These are phyloP conservation scores for Neurospora sp. DNA, from an alignment of 2,329 filamentous ascomycete genomes.

Conservation along the genomic window DNA sequence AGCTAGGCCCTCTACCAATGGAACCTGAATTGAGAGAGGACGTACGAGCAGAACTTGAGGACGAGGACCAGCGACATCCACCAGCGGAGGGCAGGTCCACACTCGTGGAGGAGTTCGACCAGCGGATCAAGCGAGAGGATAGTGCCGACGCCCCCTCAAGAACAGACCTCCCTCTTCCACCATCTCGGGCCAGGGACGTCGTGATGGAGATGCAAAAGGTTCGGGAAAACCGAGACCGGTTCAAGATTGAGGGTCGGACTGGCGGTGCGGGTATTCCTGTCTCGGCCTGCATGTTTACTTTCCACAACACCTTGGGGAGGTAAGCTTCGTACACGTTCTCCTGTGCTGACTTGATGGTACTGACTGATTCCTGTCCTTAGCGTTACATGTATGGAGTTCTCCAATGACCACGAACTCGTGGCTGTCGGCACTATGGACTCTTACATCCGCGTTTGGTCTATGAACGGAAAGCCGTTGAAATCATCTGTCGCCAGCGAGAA, in stretches of 20 bases:
- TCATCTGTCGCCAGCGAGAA: constrained; percentile 53
- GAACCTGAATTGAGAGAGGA: constrained; percentile 76
- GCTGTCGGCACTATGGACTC: constrained; percentile 88
- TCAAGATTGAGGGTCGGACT: constrained; percentile 75
- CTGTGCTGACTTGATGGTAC: background rate
- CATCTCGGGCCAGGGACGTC: constrained; percentile 81
- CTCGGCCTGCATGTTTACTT: constrained; percentile 95
- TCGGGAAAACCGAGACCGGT: constrained; percentile 84
- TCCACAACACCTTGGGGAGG: constrained; percentile 92
- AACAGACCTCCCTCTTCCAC: constrained; percentile 73
- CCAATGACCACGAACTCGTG: constrained; percentile 77
- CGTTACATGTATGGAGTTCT: constrained; percentile 91
- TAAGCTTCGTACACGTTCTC: constrained; percentile 30
- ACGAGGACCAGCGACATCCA: constrained; percentile 71
- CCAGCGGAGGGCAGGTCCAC: constrained; percentile 61
- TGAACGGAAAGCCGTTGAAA: constrained; percentile 74
- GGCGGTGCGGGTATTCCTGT: constrained; percentile 75
- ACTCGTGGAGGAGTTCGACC: constrained; percentile 79
- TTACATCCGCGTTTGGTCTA: constrained; percentile 88
- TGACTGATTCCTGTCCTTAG: constrained; percentile 31
- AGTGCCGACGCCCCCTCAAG: constrained; percentile 73
- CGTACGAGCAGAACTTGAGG: constrained; percentile 75
- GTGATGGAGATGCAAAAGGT: constrained; percentile 91
- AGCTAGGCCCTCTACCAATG: constrained; percentile 74
- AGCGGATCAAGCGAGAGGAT: constrained; percentile 81